Conservation (phyloP, 2,329 filamentous ascomycete genomes). For the Penicillium oxalicum region DNA sequence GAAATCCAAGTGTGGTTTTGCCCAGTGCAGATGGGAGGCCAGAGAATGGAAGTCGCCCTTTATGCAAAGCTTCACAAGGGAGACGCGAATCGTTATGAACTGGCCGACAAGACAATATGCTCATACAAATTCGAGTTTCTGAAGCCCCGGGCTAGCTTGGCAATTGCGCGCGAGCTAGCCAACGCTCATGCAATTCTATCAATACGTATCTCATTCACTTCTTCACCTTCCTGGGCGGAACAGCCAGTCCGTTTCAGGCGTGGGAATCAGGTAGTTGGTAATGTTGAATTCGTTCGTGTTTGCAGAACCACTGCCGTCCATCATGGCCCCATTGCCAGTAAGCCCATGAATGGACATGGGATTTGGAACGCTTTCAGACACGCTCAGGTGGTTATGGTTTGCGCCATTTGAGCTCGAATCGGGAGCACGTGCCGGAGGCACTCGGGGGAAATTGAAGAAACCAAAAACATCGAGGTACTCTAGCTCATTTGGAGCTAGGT, state of each 20-base stretch:
- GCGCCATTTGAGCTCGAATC: slow-evolving; percentile 16
- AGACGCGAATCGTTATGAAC: too few species aligned
- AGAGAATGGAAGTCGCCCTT: too few species aligned
- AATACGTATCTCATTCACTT: too few species aligned
- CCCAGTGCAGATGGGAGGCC: too few species aligned
- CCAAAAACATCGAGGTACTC: slow-evolving; percentile 92
- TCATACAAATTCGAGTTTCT: too few species aligned
- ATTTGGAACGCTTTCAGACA: slow-evolving; percentile 23
- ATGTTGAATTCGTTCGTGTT: slow-evolving; percentile 40
- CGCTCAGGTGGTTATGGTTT: slow-evolving; percentile 21
- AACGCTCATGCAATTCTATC: too few species aligned
- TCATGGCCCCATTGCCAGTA: slow-evolving; percentile 19
- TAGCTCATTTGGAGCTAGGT: slow-evolving; percentile 71
- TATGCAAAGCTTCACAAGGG: too few species aligned
- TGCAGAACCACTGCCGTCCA: slow-evolving; percentile 14
- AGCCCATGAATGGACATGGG: slow-evolving; percentile 35
- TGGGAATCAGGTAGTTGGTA: slow-evolving; percentile 43
- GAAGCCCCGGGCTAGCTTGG: too few species aligned
- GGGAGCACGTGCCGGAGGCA: slow-evolving; percentile 44
- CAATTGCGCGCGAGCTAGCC: too few species aligned
- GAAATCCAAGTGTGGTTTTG: too few species aligned
- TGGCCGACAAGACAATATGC: too few species aligned
- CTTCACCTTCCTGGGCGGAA: slow-evolving; percentile 26
- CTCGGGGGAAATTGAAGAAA: slow-evolving; percentile 83
- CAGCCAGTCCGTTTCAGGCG: slow-evolving; percentile 44